Base-by-base conservation (phyloP, 1,284 basidiomycete species). In the Pulveroboletus sp. region DNA sequence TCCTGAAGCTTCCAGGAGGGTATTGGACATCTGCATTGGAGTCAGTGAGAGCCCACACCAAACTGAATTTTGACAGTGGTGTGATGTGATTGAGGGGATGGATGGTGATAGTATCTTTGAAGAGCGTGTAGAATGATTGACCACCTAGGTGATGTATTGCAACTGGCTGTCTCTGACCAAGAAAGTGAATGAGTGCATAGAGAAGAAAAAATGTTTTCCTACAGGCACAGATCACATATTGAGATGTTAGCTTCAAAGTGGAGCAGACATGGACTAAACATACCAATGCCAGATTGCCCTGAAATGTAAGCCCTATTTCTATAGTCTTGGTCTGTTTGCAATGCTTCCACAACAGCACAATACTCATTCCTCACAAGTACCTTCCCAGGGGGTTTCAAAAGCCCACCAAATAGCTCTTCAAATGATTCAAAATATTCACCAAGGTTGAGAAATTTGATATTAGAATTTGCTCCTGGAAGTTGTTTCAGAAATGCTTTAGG, bases 271-370 rank as follows among this genome's bases (percentile, higher is more conserved):
- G 13, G 5, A 35, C 19, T 6, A 13, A 8, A 48, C 45, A 43
- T 2, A 48, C 53, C 55, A 0, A 56, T 56, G 13, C 55, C 55
- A 3, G 33, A 53, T 6, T 56, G 35, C 4, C 55, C 55, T 3
- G n/a, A 19, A 19, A 56, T 21, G 15, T 44, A 56, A 12, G 24
- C 46, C 8, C 53, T 45, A 0, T 3, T 2, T 13, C 3, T 0
- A 6, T 56, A 44, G 1, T 0, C 13, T 13, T 12, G 3, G 1
- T 15, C 26, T 8, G 15, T 17, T 26, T 37, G 9, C 40, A 56
- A 17, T n/a, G 7, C 16, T 16, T 33, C 3, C 6, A 48, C 3
- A 7, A 46, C 46, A 0, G 6, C 1, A 3, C 2, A 12, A n/a
- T 56, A 56, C 10, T 56, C 53, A 2, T 55, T 6, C 24, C 44